A percentile compares a stretch with the other conserved stretches of the same genome.
Evolutionary conservation across 495 filamentous ascomycete genomes (phyloP).

Genomic region (Xylaria curta): DNA sequence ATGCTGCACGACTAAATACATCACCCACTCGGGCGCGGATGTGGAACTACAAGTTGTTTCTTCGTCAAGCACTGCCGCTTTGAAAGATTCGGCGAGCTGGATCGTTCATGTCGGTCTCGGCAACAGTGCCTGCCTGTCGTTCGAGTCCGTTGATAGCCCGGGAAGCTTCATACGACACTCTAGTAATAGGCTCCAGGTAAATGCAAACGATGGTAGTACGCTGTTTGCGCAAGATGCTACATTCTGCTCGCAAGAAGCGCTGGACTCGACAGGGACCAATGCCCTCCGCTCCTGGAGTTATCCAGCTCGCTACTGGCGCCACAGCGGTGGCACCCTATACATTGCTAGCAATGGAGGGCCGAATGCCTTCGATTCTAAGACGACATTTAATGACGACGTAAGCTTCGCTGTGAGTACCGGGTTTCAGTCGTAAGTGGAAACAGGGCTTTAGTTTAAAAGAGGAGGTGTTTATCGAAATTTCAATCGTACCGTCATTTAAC

Average conservation of each 20-base stretch:
- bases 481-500: no score
- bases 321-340: slow-evolving; percentile 54
- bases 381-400: slow-evolving; percentile 56
- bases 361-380: slow-evolving; percentile 53
- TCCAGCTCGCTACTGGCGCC: slow-evolving; percentile 60
- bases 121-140: slow-evolving; percentile 60
- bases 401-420: slow-evolving; percentile 52
- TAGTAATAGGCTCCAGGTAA: slow-evolving; percentile 52
- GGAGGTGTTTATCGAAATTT: not conserved
- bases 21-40: slow-evolving; percentile 47
- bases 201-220: slow-evolving; percentile 57
- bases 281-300: slow-evolving; percentile 61
- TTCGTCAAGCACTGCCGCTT: slow-evolving; percentile 53
- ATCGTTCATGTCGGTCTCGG: slow-evolving; percentile 58
- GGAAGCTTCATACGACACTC: slow-evolving; percentile 61
- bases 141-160: slow-evolving; percentile 63
- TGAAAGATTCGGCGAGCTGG: slow-evolving; percentile 60
- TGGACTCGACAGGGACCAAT: slow-evolving; percentile 51
- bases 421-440: slow-evolving; percentile 33
- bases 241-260: slow-evolving; percentile 55
- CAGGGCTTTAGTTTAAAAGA: not conserved
- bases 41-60: slow-evolving; percentile 55
- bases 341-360: slow-evolving; percentile 59
- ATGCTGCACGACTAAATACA: slow-evolving; percentile 49
- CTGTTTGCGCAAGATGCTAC: slow-evolving; percentile 61